Evolutionary conservation across 305 asterid species (phyloP), one percentile per base, ranked within the genome.

Genomic region (Fraxinus sp.): DNA sequence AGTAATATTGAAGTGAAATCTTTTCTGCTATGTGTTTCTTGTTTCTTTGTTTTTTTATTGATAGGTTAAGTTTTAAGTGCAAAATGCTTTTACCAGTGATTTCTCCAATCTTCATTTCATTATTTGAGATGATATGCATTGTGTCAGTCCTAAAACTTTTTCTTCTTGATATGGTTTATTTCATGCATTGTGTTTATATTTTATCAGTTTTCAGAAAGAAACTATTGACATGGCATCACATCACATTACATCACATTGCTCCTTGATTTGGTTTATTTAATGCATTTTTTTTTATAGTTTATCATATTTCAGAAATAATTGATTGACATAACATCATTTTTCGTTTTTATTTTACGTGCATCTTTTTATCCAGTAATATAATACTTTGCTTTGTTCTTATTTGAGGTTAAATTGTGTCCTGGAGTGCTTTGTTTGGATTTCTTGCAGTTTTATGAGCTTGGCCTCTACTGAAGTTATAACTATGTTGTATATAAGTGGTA

Each of bases 241-340:
- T 66, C n/a, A 3, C 73, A 28, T 26, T 1, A 44, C 55, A 44
- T 44, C 33, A 64, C 73, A 28, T 66, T 32, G 33, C 74, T 28
- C 74, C 74, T 66, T 66, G 74, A 66, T 66, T 66, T 66, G 74
- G 35, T 24, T 66, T 66, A 66, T 24, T 66, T 66, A n/a, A 66
- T 66, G 73, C 36, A 66, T 66, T 66, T 28, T 4, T 62, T 62
- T 64, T 26, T 64, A 24, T 24, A 10, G 35, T 24, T 24, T 24
- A 64, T 64, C 35, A 64, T 66, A 24, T 20, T 66, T 66, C 74
- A 3, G 33, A 66, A 66, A 66, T 66, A 66, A 66, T 66, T 24
- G 32, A 66, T 66, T 24, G 74, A 66, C 35, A 66, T 24, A 8
- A 11, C 33, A 66, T 10, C 74, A 26, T 11, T 66, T 66, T 26